phyloP scores from a whole-genome alignment of 148 eudicot genomes.

The Pharnaceum exiguum region DNA sequence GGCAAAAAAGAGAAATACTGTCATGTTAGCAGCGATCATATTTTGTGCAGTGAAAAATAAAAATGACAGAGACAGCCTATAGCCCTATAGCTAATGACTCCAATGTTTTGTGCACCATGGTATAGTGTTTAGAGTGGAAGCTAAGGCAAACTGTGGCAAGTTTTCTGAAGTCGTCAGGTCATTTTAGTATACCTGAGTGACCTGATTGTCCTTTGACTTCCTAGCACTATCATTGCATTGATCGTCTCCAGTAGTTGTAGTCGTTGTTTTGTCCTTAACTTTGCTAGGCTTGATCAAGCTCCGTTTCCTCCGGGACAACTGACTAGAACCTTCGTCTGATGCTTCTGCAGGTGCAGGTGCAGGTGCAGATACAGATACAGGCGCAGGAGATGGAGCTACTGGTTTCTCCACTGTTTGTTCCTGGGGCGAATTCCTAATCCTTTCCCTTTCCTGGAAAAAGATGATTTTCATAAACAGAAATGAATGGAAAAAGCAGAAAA shows the following conservation, averaged over 20 bases:
- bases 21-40: too few relatives aligned
- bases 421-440: conserved; percentile 23
- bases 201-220: conserved; percentile 34
- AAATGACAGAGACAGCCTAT: too few relatives aligned
- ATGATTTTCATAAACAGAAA: background rate
- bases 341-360: conserved; percentile 14
- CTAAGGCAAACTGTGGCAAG: background rate
- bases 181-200: conserved; percentile 47
- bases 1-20: too few relatives aligned
- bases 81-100: too few relatives aligned
- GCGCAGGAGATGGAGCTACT: conserved; percentile 15
- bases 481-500: too few relatives aligned
- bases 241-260: conserved; percentile 17
- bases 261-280: conserved; percentile 29
- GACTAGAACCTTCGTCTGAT: conserved; percentile 20
- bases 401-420: conserved; percentile 28
- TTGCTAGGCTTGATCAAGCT: conserved; percentile 22
- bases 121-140: too few relatives aligned
- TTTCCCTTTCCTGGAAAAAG: conserved; percentile 51
- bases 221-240: conserved; percentile 24
- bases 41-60: too few relatives aligned
- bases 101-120: too few relatives aligned
- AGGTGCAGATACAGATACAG: conserved; percentile 13
- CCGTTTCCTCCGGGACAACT: conserved; percentile 24
- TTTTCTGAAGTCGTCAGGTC: background rate